These are phyloP conservation scores for Tinospora cordifolia DNA, from an alignment of 164 flowering plant species.

Conservation along the genomic window DNA sequence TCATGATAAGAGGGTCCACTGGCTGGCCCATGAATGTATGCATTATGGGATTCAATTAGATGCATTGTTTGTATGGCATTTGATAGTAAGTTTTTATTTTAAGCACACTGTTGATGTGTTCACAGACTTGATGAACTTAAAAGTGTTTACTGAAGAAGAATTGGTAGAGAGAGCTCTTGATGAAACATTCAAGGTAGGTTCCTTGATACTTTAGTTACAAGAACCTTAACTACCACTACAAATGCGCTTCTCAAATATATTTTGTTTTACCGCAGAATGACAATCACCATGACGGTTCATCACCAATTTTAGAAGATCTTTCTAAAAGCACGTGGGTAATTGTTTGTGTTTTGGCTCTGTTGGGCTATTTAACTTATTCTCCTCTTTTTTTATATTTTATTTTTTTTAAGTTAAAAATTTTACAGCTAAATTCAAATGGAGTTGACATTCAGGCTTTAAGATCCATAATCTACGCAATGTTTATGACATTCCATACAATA, in stretches of 20 bases:
- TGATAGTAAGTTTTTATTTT: background rate
- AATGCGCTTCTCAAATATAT: background rate
- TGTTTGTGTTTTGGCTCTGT: background rate
- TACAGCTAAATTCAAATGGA: too few relatives aligned
- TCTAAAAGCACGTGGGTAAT: conserved; percentile 15
- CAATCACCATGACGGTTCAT: conserved; percentile 11
- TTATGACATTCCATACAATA: too few relatives aligned
- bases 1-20: background rate
- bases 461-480: too few relatives aligned
- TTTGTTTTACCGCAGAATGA: conserved; percentile 24
- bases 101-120: background rate
- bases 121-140: conserved; percentile 70
- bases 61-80: background rate
- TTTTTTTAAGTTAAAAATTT: too few relatives aligned
- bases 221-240: background rate
- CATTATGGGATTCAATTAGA: background rate
- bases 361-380: background rate
- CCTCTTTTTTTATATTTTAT: too few relatives aligned
- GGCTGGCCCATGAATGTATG: background rate
- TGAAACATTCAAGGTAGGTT: conserved; percentile 55
- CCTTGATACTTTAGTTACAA: background rate
- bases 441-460: too few relatives aligned
- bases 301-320: conserved; percentile 18
- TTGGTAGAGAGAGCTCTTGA: conserved; percentile 53
- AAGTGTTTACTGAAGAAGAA: conserved; percentile 53